Evolutionary conservation across 75 land plant species (phyloP), one percentile per base, ranked within the genome.

Genomic region (Selaginella moellendorffii): DNA sequence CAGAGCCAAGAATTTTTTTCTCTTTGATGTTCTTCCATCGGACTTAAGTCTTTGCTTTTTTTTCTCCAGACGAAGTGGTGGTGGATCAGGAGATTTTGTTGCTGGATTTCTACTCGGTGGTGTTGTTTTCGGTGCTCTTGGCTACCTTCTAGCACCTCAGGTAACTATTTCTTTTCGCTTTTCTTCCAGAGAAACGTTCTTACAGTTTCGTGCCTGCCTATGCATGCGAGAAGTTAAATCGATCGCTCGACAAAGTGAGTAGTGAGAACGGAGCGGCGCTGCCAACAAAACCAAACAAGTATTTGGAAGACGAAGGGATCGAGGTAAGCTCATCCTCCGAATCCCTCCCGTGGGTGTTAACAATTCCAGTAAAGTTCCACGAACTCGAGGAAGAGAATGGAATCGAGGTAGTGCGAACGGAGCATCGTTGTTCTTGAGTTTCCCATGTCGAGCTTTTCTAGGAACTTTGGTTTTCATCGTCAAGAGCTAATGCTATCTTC

Each of bases 121-220:
- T 22, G 8, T 86, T 24, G 68, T 90, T 30, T 82, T 82, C 71
- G 97, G 97, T 42, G 68, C 97, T n/a, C 81, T 90, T 25, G 87
- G 91, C 65, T 86, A 82, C 74, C 74, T 90, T 27, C 80, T 73
- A 82, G 97, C 97, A 46, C 91, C 97, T 67, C 87, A 90, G 82
- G 97, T 87, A 19, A 36, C 10, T 5, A 36, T 14, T 36, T 36
- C 10, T 36, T 5, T 36, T 5, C 14, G 46, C 14, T n/a, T n/a
- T n/a, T n/a, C n/a, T n/a, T n/a, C n/a, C n/a, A n/a, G n/a, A n/a
- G n/a, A n/a, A n/a, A n/a, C n/a, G n/a, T n/a, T n/a, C 10, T 36
- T 5, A 14, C 46, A 14, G 10, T 5, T 36, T 5, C 46, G 46
- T 36, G 46, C 46, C 10, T 36, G 46, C 46, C 10, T 36, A 14